Evolutionary conservation across 352 stramenopile genomes (phyloP).

Genomic region (Phytophthora hibernalis): DNA sequence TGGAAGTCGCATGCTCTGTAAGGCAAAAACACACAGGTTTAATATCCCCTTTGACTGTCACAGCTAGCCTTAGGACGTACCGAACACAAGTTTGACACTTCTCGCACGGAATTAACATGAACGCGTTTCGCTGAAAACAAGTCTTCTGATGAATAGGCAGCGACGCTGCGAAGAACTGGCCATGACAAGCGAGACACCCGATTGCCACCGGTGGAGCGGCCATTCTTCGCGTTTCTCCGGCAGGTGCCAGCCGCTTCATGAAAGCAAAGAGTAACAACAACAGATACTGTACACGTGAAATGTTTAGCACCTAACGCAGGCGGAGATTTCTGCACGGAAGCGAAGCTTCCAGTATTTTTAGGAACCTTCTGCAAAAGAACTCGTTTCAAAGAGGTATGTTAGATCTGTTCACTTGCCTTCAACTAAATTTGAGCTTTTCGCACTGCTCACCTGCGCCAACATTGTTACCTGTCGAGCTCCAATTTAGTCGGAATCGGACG

Average conservation of each 20-base stretch:
- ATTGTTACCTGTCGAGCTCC: background rate
- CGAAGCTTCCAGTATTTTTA: constrained; percentile 36
- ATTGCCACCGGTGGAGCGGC: constrained; percentile 34
- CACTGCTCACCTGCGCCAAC: constrained; percentile 24
- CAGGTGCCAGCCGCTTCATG: constrained; percentile 18
- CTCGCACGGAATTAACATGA: constrained; percentile 54
- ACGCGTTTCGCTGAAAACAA: constrained; percentile 72
- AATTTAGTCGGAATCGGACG: constrained; percentile 51
- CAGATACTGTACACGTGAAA: constrained; percentile 10
- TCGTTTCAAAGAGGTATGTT: constrained; percentile 26
- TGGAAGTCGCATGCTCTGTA: constrained; percentile 40
- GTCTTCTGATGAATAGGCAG: constrained; percentile 77
- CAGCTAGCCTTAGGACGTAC: constrained; percentile 25
- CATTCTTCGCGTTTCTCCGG: background rate
- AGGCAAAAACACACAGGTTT: background rate
- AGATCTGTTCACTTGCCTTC: constrained; percentile 14
- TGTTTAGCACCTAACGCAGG: background rate
- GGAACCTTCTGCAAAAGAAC: constrained; percentile 31
- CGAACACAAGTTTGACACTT: constrained; percentile 46
- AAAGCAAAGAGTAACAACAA: too few relatives aligned
- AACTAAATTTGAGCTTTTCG: constrained; percentile 2
- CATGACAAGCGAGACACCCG: constrained; percentile 54
- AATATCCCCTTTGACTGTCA: background rate
- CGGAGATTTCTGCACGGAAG: background rate
- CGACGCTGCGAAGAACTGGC: constrained; percentile 68